Base-by-base conservation (phyloP, 106 monocot genomes). In the Chionographis japonica region DNA sequence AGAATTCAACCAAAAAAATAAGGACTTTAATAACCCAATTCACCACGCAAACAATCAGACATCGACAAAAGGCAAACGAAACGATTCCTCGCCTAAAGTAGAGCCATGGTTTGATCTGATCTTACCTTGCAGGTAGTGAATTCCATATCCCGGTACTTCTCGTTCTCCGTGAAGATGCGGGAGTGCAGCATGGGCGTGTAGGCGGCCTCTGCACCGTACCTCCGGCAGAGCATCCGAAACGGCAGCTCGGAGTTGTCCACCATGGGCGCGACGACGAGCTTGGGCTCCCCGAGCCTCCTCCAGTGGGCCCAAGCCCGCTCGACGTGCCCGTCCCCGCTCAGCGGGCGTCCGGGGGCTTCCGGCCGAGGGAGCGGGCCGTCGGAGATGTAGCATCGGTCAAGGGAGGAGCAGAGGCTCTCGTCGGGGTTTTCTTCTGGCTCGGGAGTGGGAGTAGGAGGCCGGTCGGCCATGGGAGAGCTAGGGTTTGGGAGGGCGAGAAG, bases 101-200 rank as follows among this genome's bases (percentile, higher is more conserved):
- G 27, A 27, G 27, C 27, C 27, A 0, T 27, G 27, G 27, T 27
- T 27, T 27, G 37, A 5, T n/a, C 37, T 40, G 3, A 4, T 56
- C 68, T 19, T 20, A 93, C 98, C 87, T 98, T 85, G 77, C 98
- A 98, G 52, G 90, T 98, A 40, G 82, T 90, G 80, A 98, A 93
- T 71, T 98, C 98, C 62, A 83, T 77, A 1, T 27, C 52, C 37
- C 98, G 77, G 64, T 93, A 93, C 87, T 98, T 98, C 54, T 98
- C 98, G 40, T 87, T 98, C 87, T 93, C 92, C 5, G 80, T 50
- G 76, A 98, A 98, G 39, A 98, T 87, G 42, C 98, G 79, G 6
- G 98, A 93, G 72, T 98, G 98, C n/a, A 98, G 85, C 98, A 98
- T 98, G 15, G 98, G 98, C 54, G 98, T 98, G 81, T 98, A 98